Evolutionary conservation across 805 yeast genomes (phyloP), one percentile per base, ranked within the genome.

Genomic region (Candida maesae): DNA sequence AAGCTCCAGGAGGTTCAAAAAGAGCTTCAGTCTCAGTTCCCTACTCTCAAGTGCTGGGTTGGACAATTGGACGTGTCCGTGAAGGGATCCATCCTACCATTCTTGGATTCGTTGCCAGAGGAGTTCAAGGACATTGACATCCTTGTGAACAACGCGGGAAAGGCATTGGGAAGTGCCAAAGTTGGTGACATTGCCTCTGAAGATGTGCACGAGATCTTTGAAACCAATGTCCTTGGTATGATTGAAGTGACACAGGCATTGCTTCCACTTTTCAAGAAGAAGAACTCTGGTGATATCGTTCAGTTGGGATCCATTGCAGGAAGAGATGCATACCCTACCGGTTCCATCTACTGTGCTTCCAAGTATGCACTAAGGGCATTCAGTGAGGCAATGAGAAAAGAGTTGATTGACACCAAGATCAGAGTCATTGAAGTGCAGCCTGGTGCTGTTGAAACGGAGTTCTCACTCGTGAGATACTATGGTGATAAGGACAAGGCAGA

Each of bases 171-270:
- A 3, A 68, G 73, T 41, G 96, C 83, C 30, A 70, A 72, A 41
- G 83, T 89, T 41, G 96, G 96, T 13, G 65, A 68, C 5, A 79
- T 91, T 47, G 63, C 64, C 1, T 63, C 70, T n/a, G 64, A 65
- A 5, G 96, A 89, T 56, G 76, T 88, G 35, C 69, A 73, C 35
- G 78, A 73, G 35, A 87, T 88, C 88, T 81, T 86, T 64, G 73
- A 82, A 54, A 88, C 96, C 44, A 91, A 90, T 57, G 96, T 91
- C 3, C 59, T 87, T 42, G 97, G 96, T 3, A 70, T 90, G 62
- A 84, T 90, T 45, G 77, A 83, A 23, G 64, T 90, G 47, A 89
- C 96, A 6, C 96, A 91, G 63, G 79, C 82, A 6, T 73, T 89
- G 19, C 64, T 91, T 34, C 81, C 82, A 30, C 74, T 76, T 37